These are phyloP conservation scores for Trametes cubensis DNA, from an alignment of 768 basidiomycete genomes.

Conservation along the genomic window DNA sequence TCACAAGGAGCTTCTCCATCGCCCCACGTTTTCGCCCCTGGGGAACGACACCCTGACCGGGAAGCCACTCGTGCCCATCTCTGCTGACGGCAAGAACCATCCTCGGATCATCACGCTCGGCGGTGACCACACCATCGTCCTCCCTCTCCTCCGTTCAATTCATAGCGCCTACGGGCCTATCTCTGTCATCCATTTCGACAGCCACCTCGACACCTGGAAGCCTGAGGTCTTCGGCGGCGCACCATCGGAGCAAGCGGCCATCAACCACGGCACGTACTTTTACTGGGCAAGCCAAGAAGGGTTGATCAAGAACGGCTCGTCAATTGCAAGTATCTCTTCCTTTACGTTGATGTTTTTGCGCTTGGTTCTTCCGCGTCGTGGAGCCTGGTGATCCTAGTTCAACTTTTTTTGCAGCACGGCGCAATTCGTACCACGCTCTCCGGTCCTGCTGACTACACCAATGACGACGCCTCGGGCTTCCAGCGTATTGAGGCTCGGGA, in stretches of 20 bases:
- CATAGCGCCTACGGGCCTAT: constrained; percentile 78
- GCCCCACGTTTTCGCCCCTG: constrained; percentile 60
- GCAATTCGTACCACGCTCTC: constrained; percentile 86
- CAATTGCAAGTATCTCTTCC: constrained; percentile 74
- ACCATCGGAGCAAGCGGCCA: constrained; percentile 68
- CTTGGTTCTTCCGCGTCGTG: constrained; percentile 25
- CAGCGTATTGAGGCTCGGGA: constrained; percentile 82
- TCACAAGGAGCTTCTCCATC: constrained; percentile 70
- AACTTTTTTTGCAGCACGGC: constrained; percentile 64
- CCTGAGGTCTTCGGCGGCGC: constrained; percentile 75
- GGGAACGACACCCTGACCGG: constrained; percentile 67
- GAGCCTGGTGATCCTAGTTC: constrained; percentile 77
- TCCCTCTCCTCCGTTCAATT: constrained; percentile 68
- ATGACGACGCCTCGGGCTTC: constrained; percentile 81
- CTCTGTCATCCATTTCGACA: constrained; percentile 86
- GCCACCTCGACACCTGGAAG: constrained; percentile 82
- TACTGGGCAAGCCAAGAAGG: constrained; percentile 88
- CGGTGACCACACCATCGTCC: constrained; percentile 85
- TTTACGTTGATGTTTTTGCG: constrained; percentile 31
- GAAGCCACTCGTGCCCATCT: constrained; percentile 55
- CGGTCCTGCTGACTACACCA: constrained; percentile 72
- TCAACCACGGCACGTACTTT: constrained; percentile 91
- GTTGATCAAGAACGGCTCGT: constrained; percentile 72
- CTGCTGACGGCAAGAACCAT: constrained; percentile 72
- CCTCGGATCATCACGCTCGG: constrained; percentile 83